Percentiles rank a stretch among this genome's conserved stretches.
Conservation (phyloP, 805 yeast genomes). For the Kodamaea neixiangensis region DNA sequence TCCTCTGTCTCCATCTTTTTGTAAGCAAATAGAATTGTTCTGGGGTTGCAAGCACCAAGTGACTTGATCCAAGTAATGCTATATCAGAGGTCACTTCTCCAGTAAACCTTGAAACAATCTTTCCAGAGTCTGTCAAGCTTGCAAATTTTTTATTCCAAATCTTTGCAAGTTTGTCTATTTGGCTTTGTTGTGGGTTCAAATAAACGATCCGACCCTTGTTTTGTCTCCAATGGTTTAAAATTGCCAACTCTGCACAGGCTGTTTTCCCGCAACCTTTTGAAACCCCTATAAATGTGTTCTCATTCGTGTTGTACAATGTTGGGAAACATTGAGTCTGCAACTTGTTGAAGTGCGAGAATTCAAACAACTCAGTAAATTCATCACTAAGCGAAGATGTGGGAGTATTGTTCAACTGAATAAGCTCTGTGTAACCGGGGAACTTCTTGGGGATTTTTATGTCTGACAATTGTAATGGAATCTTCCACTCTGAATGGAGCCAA, state of each 20-base stretch:
- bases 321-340: constrained; percentile 74
- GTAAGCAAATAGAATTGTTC: constrained; percentile 71
- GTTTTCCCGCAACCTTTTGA: constrained; percentile 80
- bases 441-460: constrained; percentile 58
- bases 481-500: constrained; percentile 79
- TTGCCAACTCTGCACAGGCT: constrained; percentile 67
- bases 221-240: constrained; percentile 71
- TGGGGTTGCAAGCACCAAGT: constrained; percentile 77
- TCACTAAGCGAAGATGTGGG: constrained; percentile 45
- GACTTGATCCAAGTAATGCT: constrained; percentile 55
- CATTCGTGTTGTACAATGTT: constrained; percentile 56
- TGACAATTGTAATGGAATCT: constrained; percentile 58
- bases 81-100: constrained; percentile 57
- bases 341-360: constrained; percentile 60
- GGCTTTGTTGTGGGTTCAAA: constrained; percentile 62
- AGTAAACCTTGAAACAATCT: constrained; percentile 55
- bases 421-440: constrained; percentile 61
- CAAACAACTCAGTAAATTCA: constrained; percentile 43
- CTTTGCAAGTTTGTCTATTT: constrained; percentile 47
- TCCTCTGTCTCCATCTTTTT: constrained; percentile 81
- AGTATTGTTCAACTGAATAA: constrained; percentile 53
- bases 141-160: constrained; percentile 57
- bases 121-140: constrained; percentile 49
- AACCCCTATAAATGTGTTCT: constrained; percentile 65
- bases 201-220: constrained; percentile 72